Evolutionary conservation across 768 basidiomycete species (phyloP).

Genomic region (Amanita fuliginea): DNA sequence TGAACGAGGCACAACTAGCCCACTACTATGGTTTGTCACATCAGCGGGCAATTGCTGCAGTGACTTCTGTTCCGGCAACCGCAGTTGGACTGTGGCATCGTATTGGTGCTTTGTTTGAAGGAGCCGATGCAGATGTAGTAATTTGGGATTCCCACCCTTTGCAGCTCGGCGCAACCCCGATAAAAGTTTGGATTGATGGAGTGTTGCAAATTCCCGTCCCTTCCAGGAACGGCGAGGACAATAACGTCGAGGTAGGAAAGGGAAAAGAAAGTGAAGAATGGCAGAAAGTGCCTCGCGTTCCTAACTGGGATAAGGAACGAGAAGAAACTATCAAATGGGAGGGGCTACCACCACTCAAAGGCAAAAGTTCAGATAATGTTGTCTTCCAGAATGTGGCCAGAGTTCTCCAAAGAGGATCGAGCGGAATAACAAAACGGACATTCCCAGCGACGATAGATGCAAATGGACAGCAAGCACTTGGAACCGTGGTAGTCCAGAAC

Average conservation of each 20-base stretch:
- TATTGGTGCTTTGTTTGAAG: slow-evolving; percentile 49
- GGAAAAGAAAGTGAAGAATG: slow-evolving; percentile 32
- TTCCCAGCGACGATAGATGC: slow-evolving; percentile 17
- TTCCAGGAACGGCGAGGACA: slow-evolving; percentile 22
- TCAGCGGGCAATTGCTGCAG: slow-evolving; percentile 47
- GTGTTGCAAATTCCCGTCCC: slow-evolving; percentile 56
- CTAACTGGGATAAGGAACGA: slow-evolving; percentile 56
- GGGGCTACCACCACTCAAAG: slow-evolving; percentile 55
- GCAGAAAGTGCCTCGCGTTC: slow-evolving; percentile 38
- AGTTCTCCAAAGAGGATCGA: slow-evolving; percentile 26
- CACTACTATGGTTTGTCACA: slow-evolving; percentile 55
- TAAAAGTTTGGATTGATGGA: slow-evolving; percentile 78
- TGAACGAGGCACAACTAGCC: slow-evolving; percentile 64
- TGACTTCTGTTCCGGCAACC: slow-evolving; percentile 57
- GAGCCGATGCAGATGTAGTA: slow-evolving; percentile 61
- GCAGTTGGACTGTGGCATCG: slow-evolving; percentile 68
- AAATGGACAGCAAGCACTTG: slow-evolving; percentile 10
- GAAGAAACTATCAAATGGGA: slow-evolving; percentile 49
- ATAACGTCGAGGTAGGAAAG: slow-evolving; percentile 31
- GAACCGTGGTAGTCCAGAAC: slow-evolving; percentile 30
- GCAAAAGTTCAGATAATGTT: slow-evolving; percentile 22
- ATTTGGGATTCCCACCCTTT: slow-evolving; percentile 73
- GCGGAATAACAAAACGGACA: slow-evolving; percentile 21
- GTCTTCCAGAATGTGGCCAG: slow-evolving; percentile 61
- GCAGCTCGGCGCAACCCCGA: slow-evolving; percentile 61